These are phyloP conservation scores for Hyaloscypha finlandica DNA, from an alignment of 495 filamentous ascomycete genomes.

Conservation along the genomic window DNA sequence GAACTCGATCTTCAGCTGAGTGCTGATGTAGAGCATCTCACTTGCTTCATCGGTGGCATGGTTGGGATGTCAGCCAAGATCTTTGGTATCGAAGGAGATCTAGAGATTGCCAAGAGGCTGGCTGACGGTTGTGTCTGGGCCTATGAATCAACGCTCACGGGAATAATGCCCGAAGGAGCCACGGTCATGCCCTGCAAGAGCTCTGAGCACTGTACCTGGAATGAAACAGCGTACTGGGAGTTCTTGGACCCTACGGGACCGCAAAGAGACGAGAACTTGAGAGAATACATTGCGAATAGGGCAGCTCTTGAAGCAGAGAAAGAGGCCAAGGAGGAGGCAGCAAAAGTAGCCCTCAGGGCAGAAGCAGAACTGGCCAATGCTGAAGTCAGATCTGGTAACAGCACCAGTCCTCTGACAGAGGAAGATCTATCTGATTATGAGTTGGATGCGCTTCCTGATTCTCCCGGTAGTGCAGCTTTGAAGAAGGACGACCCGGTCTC, in stretches of 20 bases:
- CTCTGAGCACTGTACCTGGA: constrained; percentile 68
- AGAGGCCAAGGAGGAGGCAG: not conserved
- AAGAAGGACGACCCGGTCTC: constrained; percentile 22
- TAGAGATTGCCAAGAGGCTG: constrained; percentile 79
- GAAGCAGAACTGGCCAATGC: constrained; percentile 16
- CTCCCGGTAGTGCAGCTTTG: constrained; percentile 5
- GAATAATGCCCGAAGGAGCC: constrained; percentile 89
- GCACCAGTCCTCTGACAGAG: not conserved
- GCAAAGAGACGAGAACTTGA: constrained; percentile 41
- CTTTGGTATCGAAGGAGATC: constrained; percentile 76
- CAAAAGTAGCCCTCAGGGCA: not conserved
- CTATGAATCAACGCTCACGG: constrained; percentile 76
- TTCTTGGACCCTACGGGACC: constrained; percentile 52
- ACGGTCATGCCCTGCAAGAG: constrained; percentile 67
- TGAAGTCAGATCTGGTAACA: constrained; percentile 11
- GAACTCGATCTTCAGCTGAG: constrained; percentile 42
- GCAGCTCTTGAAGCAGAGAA: constrained; percentile 21
- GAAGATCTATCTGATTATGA: not conserved
- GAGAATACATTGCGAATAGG: constrained; percentile 39
- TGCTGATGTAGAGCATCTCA: constrained; percentile 73
- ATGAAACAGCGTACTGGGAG: constrained; percentile 65
- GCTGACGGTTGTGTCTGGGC: constrained; percentile 95
- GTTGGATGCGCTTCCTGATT: not conserved
- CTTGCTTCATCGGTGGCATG: constrained; percentile 94
- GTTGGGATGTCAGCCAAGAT: constrained; percentile 84